Percentiles rank a stretch among this genome's conserved stretches.
Conservation (phyloP, 2,329 filamentous ascomycete genomes). For the Scedosporium minutisporum region DNA sequence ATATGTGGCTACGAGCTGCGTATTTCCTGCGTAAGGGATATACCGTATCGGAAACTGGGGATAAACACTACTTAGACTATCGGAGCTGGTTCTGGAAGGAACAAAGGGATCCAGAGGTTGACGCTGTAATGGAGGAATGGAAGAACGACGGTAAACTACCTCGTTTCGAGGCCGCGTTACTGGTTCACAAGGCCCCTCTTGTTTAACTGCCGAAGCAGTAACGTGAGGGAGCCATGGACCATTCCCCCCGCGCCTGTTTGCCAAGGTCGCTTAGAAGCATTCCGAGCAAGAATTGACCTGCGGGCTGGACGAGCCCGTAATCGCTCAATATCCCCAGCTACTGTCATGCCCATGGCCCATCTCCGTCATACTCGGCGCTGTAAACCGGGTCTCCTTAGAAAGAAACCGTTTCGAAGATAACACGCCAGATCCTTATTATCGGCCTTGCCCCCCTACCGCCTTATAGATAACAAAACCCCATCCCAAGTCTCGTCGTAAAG, state of each 20-base stretch:
- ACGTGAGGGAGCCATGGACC: neutral
- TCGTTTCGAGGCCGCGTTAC: neutral
- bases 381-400: too few species aligned
- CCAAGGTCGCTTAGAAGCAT: neutral
- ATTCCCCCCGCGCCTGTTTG: neutral
- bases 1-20: neutral
- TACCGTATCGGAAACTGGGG: neutral
- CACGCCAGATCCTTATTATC: too few species aligned
- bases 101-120: neutral
- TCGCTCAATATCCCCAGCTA: too few species aligned
- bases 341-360: too few species aligned
- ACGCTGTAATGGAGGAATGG: neutral
- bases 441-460: too few species aligned
- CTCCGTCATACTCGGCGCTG: too few species aligned
- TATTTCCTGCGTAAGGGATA: neutral
- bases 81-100: neutral
- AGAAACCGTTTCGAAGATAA: too few species aligned
- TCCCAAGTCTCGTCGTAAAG: neutral
- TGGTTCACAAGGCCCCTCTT: neutral
- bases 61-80: neutral
- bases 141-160: neutral
- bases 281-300: neutral
- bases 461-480: neutral
- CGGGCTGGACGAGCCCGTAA: too few species aligned
- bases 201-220: neutral